Conservation (phyloP, 345 rosid species). For the Passiflora organensis region DNA sequence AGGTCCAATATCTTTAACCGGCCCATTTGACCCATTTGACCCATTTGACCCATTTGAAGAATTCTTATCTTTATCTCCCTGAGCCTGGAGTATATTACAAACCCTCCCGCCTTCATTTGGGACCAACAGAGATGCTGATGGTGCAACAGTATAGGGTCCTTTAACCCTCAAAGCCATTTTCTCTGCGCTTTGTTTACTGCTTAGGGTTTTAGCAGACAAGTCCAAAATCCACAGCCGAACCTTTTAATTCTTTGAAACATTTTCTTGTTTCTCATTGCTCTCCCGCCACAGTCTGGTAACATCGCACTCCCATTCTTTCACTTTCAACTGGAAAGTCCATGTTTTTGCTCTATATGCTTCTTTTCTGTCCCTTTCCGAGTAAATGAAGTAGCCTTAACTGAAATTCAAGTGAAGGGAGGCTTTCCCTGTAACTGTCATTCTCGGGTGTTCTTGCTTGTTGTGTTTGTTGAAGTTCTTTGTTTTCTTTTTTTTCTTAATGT, state of each 20-base stretch:
- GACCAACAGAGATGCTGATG: neutral
- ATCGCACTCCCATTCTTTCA: neutral
- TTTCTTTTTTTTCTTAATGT: no score
- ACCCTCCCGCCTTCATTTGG: neutral
- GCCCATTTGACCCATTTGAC: neutral
- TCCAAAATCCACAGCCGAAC: neutral
- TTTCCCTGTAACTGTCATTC: no score
- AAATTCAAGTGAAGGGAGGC: neutral
- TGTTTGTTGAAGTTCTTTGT: no score
- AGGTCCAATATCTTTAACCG: no score
- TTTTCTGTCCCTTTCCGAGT: neutral
- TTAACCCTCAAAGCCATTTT: neutral
- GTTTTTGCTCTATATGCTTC: neutral
- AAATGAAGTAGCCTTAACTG: neutral
- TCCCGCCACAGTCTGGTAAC: neutral
- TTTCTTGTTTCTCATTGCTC: neutral
- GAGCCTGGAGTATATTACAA: neutral
- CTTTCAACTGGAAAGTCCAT: no score
- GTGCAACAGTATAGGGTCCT: neutral
- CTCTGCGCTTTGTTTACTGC: neutral
- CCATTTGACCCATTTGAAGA: neutral
- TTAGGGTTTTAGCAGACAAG: slow-evolving; percentile 10
- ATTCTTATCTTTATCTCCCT: neutral
- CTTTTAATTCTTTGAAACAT: neutral
- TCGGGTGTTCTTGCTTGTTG: no score